Evolutionary conservation across 1,284 basidiomycete species (phyloP).

Genomic region (Trichosporon sp.): DNA sequence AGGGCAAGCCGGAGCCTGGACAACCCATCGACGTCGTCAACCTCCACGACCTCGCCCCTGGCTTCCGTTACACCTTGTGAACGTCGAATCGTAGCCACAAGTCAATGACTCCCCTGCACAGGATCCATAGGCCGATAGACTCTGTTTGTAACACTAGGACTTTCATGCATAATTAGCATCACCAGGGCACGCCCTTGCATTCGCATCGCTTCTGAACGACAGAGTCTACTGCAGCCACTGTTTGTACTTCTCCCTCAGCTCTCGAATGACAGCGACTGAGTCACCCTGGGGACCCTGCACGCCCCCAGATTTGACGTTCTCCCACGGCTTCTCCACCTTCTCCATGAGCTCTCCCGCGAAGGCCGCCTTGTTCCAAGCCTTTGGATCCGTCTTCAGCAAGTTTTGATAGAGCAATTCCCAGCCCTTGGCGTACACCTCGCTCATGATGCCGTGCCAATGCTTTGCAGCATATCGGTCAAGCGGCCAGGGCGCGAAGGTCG

Average conservation of each 20-base stretch:
- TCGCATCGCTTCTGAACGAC: background rate
- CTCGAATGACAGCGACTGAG: background rate
- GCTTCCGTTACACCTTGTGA: constrained; percentile 11
- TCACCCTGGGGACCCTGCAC: constrained; percentile 1
- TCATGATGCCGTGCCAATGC: constrained; percentile 59
- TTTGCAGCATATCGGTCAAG: constrained; percentile 57
- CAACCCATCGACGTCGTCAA: constrained; percentile 10
- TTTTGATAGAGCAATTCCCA: constrained; percentile 54
- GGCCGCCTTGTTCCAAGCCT: background rate
- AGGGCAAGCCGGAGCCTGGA: constrained; percentile 3
- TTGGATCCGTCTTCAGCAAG: constrained; percentile 3
- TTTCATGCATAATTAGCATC: background rate
- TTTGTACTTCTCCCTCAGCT: constrained; percentile 14
- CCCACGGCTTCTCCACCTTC: constrained; percentile 3
- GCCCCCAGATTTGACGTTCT: constrained; percentile 12
- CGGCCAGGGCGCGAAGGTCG: constrained; percentile 53
- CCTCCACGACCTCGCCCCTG: constrained; percentile 10
- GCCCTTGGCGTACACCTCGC: constrained; percentile 55
- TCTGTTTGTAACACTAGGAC: background rate
- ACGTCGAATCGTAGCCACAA: background rate
- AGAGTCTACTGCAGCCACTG: background rate
- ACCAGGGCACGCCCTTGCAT: background rate
- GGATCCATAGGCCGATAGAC: background rate
- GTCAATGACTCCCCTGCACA: background rate
- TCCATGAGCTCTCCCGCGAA: background rate